Percentiles rank a stretch among this genome's conserved stretches.
Conservation (phyloP, 2,329 filamentous ascomycete species). For the Colletotrichum siamense region DNA sequence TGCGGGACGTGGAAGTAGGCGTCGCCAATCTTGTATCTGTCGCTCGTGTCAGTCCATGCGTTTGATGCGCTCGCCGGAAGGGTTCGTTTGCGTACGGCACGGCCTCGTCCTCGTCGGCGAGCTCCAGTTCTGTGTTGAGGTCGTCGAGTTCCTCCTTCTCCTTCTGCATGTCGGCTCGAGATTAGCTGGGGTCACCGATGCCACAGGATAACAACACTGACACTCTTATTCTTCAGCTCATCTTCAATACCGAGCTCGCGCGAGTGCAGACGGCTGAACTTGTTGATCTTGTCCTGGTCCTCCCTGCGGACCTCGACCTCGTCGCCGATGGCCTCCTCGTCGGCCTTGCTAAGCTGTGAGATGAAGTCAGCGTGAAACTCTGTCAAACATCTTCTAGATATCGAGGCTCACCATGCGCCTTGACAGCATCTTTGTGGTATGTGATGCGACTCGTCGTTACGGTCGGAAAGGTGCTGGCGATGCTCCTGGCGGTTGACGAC, state of each 20-base stretch:
- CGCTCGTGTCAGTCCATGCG: background rate
- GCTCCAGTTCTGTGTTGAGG: constrained; percentile 86
- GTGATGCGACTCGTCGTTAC: background rate
- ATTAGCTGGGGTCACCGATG: constrained; percentile 14
- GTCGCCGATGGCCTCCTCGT: constrained; percentile 79
- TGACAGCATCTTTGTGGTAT: constrained; percentile 49
- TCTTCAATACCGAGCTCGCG: constrained; percentile 81
- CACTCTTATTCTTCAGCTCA: constrained; percentile 79
- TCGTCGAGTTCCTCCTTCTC: constrained; percentile 98
- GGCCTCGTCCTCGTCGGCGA: constrained; percentile 93
- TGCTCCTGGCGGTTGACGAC: background rate
- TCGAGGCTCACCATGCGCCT: constrained; percentile 60
- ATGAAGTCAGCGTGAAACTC: background rate
- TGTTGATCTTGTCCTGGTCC: constrained; percentile 99
- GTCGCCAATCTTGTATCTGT: constrained; percentile 94
- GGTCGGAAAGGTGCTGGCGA: background rate
- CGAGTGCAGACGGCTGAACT: constrained; percentile 93
- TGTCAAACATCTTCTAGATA: background rate
- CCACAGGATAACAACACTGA: constrained; percentile 45
- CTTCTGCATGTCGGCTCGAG: constrained; percentile 64
- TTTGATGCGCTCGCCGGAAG: background rate
- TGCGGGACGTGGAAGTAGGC: constrained; percentile 90
- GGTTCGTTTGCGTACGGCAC: constrained; percentile 69
- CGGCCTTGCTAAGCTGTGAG: constrained; percentile 86
- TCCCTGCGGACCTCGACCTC: constrained; percentile 95